phyloP scores from a whole-genome alignment of 305 asterid genomes.

The Fraxinus dipetala region DNA sequence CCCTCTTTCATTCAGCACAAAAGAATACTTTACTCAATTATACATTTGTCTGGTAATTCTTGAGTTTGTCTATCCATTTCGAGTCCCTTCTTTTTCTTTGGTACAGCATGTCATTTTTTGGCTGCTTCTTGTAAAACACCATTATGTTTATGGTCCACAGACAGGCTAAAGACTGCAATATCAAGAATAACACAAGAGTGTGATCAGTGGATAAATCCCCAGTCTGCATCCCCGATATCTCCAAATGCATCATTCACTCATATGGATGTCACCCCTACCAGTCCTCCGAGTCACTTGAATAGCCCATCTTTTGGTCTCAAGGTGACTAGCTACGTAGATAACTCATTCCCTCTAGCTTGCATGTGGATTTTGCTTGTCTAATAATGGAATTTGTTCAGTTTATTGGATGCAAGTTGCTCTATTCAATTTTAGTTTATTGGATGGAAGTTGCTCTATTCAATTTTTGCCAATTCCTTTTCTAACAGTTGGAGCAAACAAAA shows the following conservation, averaged over 20 bases:
- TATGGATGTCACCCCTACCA: slow-evolving; percentile 84
- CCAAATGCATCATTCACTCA: slow-evolving; percentile 54
- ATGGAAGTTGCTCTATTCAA: slow-evolving; percentile 10
- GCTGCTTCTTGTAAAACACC: slow-evolving; percentile 25
- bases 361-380: slow-evolving; percentile 4
- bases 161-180: slow-evolving; percentile 78
- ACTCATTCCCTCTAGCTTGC: slow-evolving; percentile 13
- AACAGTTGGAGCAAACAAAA: slow-evolving; percentile 1
- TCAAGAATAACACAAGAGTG: slow-evolving; percentile 84
- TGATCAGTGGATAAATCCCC: slow-evolving; percentile 88
- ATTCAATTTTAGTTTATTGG: neutral
- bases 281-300: slow-evolving; percentile 74
- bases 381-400: neutral
- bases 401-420: slow-evolving; percentile 14
- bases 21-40: neutral
- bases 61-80: neutral
- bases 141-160: slow-evolving; percentile 49
- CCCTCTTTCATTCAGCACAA: slow-evolving; percentile 4
- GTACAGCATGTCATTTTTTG: slow-evolving; percentile 21
- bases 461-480: neutral
- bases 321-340: slow-evolving; percentile 43
- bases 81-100: slow-evolving; percentile 6
- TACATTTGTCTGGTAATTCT: neutral
- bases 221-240: slow-evolving; percentile 53
- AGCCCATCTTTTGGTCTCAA: slow-evolving; percentile 66